Evolutionary conservation across 2,329 filamentous ascomycete species (phyloP).

Genomic region (Penicillium hesseltinei): DNA sequence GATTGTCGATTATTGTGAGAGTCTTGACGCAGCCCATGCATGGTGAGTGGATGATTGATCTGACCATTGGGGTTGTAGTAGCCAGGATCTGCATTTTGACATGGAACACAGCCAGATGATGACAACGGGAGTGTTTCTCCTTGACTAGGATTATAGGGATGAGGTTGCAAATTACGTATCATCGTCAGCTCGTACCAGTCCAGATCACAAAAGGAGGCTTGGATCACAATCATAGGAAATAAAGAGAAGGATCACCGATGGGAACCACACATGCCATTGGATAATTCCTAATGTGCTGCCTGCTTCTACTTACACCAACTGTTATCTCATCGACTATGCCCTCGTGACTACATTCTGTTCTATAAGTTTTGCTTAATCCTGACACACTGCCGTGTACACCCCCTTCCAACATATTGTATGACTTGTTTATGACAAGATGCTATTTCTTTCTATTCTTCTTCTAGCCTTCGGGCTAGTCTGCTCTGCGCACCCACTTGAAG

Average conservation of each 20-base stretch:
- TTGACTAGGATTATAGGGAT: background rate
- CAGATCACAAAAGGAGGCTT: slow-evolving; percentile 1
- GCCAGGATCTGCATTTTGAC: background rate
- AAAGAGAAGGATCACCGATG: background rate
- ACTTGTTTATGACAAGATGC: background rate
- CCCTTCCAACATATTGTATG: background rate
- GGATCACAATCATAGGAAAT: background rate
- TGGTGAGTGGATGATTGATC: background rate
- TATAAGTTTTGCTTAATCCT: background rate
- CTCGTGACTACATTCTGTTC: background rate
- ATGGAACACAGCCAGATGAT: background rate
- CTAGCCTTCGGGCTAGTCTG: slow-evolving; percentile 3
- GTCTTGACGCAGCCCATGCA: background rate
- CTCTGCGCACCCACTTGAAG: slow-evolving; percentile 6
- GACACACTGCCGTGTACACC: background rate
- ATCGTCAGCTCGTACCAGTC: slow-evolving; percentile 4
- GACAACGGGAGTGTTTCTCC: background rate
- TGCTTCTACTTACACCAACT: background rate
- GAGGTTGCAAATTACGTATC: background rate
- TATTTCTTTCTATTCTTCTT: background rate
- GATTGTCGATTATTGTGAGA: background rate
- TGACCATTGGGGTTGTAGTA: background rate
- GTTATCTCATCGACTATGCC: background rate
- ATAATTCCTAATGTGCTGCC: background rate
- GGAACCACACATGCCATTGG: background rate